Conservation (phyloP, 164 flowering plant genomes). For the Umbilicus rupestris region DNA sequence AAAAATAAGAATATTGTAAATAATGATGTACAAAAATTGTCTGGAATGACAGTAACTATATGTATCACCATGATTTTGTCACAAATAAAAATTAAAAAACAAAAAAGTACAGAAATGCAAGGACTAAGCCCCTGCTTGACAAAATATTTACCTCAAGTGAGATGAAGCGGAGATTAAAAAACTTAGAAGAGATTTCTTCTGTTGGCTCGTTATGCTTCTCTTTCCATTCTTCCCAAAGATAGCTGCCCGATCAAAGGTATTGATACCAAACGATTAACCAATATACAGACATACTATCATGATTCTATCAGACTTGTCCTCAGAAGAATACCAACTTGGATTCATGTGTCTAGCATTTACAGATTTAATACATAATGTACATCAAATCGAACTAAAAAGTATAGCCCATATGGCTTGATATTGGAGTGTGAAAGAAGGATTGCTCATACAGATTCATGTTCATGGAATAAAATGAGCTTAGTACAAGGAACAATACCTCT, state of each 20-base stretch:
- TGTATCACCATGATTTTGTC: neutral
- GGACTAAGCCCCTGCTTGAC: neutral
- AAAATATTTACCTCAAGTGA: constrained; percentile 58
- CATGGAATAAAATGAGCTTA: neutral
- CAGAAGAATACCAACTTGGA: neutral
- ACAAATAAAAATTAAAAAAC: neutral
- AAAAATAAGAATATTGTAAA: neutral
- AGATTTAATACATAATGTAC: neutral
- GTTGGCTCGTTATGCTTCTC: constrained; percentile 55
- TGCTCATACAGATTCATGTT: neutral
- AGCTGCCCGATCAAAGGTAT: constrained; percentile 15
- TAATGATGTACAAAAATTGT: neutral
- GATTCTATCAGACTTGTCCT: neutral
- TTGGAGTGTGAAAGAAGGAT: neutral
- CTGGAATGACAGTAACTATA: neutral
- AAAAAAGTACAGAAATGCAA: neutral
- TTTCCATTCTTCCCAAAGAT: constrained; percentile 93
- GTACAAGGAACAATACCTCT: constrained; percentile 40
- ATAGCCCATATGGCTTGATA: neutral
- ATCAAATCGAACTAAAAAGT: neutral
- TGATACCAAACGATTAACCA: neutral
- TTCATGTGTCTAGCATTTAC: too few relatives aligned
- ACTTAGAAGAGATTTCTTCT: constrained; percentile 49
- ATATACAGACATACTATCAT: neutral
- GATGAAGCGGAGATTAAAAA: constrained; percentile 60